Evolutionary conservation across 345 rosid species (phyloP).

Genomic region (Hypericum perforatum): DNA sequence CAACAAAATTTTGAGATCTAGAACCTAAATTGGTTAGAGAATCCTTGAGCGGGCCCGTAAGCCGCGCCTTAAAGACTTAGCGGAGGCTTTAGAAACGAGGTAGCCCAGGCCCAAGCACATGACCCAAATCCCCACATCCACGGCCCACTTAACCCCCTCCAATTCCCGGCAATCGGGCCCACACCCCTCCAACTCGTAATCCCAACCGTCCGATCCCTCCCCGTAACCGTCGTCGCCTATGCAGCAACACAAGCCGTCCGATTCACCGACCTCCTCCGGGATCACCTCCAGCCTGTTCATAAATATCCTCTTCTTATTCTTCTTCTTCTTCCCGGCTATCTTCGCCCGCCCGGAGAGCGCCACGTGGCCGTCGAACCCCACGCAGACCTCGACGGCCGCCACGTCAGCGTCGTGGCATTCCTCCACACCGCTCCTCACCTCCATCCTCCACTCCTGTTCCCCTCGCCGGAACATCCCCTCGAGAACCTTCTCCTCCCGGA

Average conservation of each 20-base stretch:
- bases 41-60: too few relatives aligned
- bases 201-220: slow-evolving; percentile 14
- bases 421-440: slow-evolving; percentile 47
- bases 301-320: slow-evolving; percentile 16
- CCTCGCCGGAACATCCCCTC: slow-evolving; percentile 49
- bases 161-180: slow-evolving; percentile 28
- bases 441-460: slow-evolving; percentile 48
- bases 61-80: slow-evolving; percentile 34
- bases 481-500: slow-evolving; percentile 47
- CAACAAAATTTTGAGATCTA: too few relatives aligned
- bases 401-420: neutral
- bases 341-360: slow-evolving; percentile 37
- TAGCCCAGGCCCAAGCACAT: slow-evolving; percentile 70
- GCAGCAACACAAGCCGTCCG: slow-evolving; percentile 26
- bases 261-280: slow-evolving; percentile 34
- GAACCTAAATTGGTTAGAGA: too few relatives aligned
- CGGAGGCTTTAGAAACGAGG: slow-evolving; percentile 55
- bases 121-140: slow-evolving; percentile 79
- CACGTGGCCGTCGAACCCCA: slow-evolving; percentile 50
- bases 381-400: slow-evolving; percentile 38
- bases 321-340: slow-evolving; percentile 23
- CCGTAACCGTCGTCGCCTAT: slow-evolving; percentile 18
- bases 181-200: slow-evolving; percentile 1
- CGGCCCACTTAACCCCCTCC: slow-evolving; percentile 63
- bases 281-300: slow-evolving; percentile 48